Conservation (phyloP, 176 grass and related monocot species). For the Olyra latifolia region DNA sequence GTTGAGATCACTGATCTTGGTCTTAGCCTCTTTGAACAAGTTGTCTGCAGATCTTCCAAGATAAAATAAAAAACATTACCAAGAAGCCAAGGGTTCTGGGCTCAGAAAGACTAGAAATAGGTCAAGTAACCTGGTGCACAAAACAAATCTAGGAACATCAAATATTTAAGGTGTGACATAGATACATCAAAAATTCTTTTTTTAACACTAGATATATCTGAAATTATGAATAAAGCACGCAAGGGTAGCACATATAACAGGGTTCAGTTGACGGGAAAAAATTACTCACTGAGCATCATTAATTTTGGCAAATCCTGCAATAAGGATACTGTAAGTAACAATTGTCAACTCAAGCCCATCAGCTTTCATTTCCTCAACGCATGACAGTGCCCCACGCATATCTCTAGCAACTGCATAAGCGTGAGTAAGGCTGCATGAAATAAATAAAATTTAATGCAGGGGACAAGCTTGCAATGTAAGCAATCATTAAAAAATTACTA, state of each 20-base stretch:
- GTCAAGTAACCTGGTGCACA: neutral
- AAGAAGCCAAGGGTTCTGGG: neutral
- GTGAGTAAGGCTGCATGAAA: conserved; percentile 99
- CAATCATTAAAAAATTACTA: conserved; percentile 12
- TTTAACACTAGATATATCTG: neutral
- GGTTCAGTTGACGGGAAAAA: neutral
- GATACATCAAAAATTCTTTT: neutral
- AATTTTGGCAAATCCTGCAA: conserved; percentile 79
- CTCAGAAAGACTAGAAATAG: neutral
- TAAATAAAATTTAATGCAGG: conserved; percentile 69
- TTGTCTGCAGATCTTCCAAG: conserved; percentile 90
- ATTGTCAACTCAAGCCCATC: conserved; percentile 78
- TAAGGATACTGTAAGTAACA: conserved; percentile 94
- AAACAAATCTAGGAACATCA: neutral
- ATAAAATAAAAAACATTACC: conserved; percentile 51
- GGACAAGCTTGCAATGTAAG: conserved; percentile 23
- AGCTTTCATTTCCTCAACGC: conserved; percentile 89
- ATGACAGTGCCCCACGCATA: conserved; percentile 85
- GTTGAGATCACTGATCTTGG: conserved; percentile 57
- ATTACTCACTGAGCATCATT: conserved; percentile 84
- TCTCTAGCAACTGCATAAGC: conserved; percentile 99
- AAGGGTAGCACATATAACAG: neutral
- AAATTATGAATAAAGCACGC: neutral
- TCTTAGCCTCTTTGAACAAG: conserved; percentile 83
- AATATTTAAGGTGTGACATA: neutral